Conservation (phyloP, 208 protist species). For the Trypanosoma brucei region DNA sequence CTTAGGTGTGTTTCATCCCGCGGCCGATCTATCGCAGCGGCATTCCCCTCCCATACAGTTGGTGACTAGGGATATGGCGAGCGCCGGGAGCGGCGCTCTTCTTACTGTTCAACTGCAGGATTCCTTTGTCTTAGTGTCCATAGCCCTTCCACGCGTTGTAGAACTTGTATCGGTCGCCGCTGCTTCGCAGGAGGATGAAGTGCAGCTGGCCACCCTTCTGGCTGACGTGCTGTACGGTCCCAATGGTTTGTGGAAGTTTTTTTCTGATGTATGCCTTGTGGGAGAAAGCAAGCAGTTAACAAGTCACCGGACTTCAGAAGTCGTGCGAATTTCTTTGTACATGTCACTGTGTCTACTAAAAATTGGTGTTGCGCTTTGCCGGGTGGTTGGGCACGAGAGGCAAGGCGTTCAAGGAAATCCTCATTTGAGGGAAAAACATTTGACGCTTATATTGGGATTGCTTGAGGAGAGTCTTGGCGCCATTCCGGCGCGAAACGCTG, state of each 20-base stretch:
- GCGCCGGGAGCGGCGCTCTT: neutral
- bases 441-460: conserved; percentile 27
- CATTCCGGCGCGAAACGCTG: conserved; percentile 1
- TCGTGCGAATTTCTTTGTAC: neutral
- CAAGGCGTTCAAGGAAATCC: neutral
- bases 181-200: conserved; percentile 13
- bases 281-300: neutral
- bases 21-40: neutral
- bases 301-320: conserved; percentile 3
- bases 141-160: conserved; percentile 13
- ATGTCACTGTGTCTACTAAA: conserved; percentile 12
- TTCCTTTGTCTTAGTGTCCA: conserved; percentile 20
- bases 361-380: neutral
- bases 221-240: conserved; percentile 14
- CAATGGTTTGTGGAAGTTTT: conserved; percentile 15
- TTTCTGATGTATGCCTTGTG: conserved; percentile 11
- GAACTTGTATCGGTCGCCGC: conserved; percentile 8
- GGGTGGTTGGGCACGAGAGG: neutral
- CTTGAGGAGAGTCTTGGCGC: conserved; percentile 4
- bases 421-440: conserved; percentile 14
- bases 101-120: conserved; percentile 11
- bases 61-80: neutral
- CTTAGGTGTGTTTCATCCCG: conserved; percentile 26
- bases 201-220: conserved; percentile 12
- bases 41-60: too few relatives aligned